Base-by-base conservation (phyloP, 2,329 filamentous ascomycete species). In the Lachnellula hyalina region DNA sequence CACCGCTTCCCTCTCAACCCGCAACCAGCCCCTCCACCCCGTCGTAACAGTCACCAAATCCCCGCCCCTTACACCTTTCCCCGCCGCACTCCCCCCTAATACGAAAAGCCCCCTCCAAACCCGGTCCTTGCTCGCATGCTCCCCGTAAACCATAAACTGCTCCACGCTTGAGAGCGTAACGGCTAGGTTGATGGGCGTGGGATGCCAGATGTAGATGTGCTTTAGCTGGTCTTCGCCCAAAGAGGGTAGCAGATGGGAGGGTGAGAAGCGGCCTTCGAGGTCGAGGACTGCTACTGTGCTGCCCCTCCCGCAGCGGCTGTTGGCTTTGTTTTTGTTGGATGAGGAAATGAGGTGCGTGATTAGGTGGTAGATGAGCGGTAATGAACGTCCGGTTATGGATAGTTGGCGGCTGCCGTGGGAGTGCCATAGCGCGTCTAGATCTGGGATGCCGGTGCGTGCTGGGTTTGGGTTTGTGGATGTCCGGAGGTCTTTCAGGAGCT, bases 341-440 rank as follows among this genome's bases (percentile, higher is more conserved):
- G 73, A 59, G 0, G 74, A 68, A n/a, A 84, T 69, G 38, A 84
- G 72, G 2, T 72, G 73, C 4, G 78, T 77, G 23, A 82, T 67
- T 3, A 86, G 68, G 51, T 75, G 72, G 70, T 85, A 83, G 36
- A 85, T 63, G 8, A 86, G 71, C 0, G 80, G 77, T 12, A 82
- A 71, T 55, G 77, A 70, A 11, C 79, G 77, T 1, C 82, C 81
- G 15, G 74, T 74, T 51, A 85, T 67, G 14, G 76, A 73, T 14
- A 85, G 65, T 2, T 45, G 51, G 8, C 76, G 75, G 0, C 78
- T 80, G 9, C 73, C 72, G 66, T 82, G 77, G 1, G 69, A 71
- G 7, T 67, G 63, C 35, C 75, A 71, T 21, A 85, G 68, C 7
- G 66, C 66, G 62, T 82, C 74, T 12, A 85, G 73, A 3, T 68